These are phyloP conservation scores for Leccinum variicolor DNA, from an alignment of 768 basidiomycete genomes.

Conservation along the genomic window DNA sequence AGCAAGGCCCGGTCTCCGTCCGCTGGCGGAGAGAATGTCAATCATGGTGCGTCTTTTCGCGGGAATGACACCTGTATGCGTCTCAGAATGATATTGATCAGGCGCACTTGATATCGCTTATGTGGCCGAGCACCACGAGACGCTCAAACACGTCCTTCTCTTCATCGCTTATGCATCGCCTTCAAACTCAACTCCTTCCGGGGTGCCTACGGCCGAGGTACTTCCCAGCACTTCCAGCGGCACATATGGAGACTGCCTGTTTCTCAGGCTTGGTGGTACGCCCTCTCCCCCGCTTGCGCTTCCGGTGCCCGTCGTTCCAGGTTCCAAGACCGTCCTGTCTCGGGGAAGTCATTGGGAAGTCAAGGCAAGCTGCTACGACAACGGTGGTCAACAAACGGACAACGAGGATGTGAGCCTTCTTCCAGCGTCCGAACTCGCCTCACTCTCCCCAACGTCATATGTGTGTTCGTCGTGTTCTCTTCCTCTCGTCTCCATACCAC, in stretches of 20 bases:
- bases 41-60: constrained; percentile 15
- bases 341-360: constrained; percentile 67
- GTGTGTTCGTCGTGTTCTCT: constrained; percentile 79
- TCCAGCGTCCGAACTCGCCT: constrained; percentile 63
- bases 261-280: constrained; percentile 57
- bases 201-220: constrained; percentile 58
- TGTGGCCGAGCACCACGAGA: constrained; percentile 82
- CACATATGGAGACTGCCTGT: constrained; percentile 48
- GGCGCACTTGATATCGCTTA: constrained; percentile 44
- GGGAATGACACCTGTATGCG: background rate
- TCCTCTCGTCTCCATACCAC: constrained; percentile 55
- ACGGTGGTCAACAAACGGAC: constrained; percentile 7
- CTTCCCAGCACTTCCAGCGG: constrained; percentile 43
- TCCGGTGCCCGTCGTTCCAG: constrained; percentile 54
- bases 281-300: constrained; percentile 57
- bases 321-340: constrained; percentile 55
- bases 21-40: constrained; percentile 7
- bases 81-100: constrained; percentile 3
- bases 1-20: constrained; percentile 22
- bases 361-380: constrained; percentile 49
- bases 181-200: constrained; percentile 34
- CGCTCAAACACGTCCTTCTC: constrained; percentile 73
- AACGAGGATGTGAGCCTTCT: constrained; percentile 46
- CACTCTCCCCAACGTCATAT: constrained; percentile 59
- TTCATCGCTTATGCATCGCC: constrained; percentile 47